phyloP scores from a whole-genome alignment of 2,329 filamentous ascomycete genomes.

The Aspergillus luchuensis region DNA sequence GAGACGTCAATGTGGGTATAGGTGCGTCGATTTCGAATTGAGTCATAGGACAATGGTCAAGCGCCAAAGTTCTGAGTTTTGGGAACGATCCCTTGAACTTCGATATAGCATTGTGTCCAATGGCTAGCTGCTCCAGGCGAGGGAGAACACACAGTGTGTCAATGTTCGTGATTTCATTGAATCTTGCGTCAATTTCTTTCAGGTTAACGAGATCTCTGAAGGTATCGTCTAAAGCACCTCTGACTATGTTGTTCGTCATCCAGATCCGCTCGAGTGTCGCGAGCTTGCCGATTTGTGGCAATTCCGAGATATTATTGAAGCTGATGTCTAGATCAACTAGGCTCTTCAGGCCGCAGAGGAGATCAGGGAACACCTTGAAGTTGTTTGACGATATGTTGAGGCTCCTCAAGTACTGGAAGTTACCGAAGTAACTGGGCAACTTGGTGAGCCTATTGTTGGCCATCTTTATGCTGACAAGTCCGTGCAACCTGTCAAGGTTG shows the following conservation, averaged over 20 bases:
- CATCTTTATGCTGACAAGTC: slow-evolving; percentile 84
- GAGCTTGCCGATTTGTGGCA: slow-evolving; percentile 80
- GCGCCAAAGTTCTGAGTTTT: slow-evolving; percentile 76
- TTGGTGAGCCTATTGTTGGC: slow-evolving; percentile 86
- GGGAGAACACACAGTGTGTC: slow-evolving; percentile 83
- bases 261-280: slow-evolving; percentile 82
- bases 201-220: slow-evolving; percentile 74
- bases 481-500: slow-evolving; percentile 72
- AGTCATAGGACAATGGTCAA: slow-evolving; percentile 95
- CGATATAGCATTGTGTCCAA: slow-evolving; percentile 90
- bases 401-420: slow-evolving; percentile 75
- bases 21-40: slow-evolving; percentile 80
- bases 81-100: slow-evolving; percentile 88
- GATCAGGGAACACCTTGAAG: slow-evolving; percentile 78
- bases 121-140: slow-evolving; percentile 81
- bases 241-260: slow-evolving; percentile 91
- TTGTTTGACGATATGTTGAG: slow-evolving; percentile 95
- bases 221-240: slow-evolving; percentile 70
- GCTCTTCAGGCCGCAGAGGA: slow-evolving; percentile 78
- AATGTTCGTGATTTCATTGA: slow-evolving; percentile 86
- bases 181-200: slow-evolving; percentile 90
- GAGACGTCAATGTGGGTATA: slow-evolving; percentile 77
- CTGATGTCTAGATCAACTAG: slow-evolving; percentile 93
- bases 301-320: slow-evolving; percentile 82
- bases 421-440: slow-evolving; percentile 78